phyloP scores from a whole-genome alignment of 2,329 filamentous ascomycete genomes.

The Kalmusia sp. region DNA sequence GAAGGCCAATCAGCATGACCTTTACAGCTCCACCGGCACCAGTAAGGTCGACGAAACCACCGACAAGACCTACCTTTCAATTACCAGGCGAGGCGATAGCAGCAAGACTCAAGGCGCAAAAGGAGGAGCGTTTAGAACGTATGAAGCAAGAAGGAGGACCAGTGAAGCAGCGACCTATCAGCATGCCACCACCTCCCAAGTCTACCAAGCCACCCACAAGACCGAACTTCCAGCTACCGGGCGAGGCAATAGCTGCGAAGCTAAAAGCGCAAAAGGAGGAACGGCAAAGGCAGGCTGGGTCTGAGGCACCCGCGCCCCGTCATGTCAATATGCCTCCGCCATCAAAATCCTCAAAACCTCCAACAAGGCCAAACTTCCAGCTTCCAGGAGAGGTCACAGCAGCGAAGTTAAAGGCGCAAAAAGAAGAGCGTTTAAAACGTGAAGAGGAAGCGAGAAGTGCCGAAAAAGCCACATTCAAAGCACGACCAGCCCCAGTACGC shows the following conservation, averaged over 20 bases:
- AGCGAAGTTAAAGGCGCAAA: constrained; percentile 38
- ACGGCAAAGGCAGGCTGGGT: constrained; percentile 40
- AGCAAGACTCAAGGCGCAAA: constrained; percentile 59
- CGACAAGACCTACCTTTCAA: constrained; percentile 58
- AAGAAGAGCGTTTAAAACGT: constrained; percentile 43
- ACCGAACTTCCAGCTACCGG: constrained; percentile 60
- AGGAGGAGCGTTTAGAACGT: constrained; percentile 55
- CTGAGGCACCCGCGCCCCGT: constrained; percentile 24
- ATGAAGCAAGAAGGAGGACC: constrained; percentile 49
- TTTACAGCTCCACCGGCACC: constrained; percentile 57
- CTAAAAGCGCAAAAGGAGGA: constrained; percentile 43
- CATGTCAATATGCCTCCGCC: constrained; percentile 53
- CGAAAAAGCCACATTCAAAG: constrained; percentile 55
- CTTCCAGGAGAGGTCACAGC: constrained; percentile 62
- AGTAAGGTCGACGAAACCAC: constrained; percentile 58
- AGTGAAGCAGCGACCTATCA: constrained; percentile 50
- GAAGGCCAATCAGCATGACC: constrained; percentile 55
- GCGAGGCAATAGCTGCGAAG: constrained; percentile 56
- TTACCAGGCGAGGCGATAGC: constrained; percentile 62
- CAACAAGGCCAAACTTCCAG: constrained; percentile 59
- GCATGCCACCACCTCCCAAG: constrained; percentile 55
- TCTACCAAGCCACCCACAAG: constrained; percentile 59
- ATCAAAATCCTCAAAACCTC: constrained; percentile 58
- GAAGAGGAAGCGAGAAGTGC: constrained; percentile 45
- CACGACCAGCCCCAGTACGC: constrained; percentile 50